Base-by-base conservation (phyloP, 495 filamentous ascomycete genomes). In the Articulospora tetracladia region DNA sequence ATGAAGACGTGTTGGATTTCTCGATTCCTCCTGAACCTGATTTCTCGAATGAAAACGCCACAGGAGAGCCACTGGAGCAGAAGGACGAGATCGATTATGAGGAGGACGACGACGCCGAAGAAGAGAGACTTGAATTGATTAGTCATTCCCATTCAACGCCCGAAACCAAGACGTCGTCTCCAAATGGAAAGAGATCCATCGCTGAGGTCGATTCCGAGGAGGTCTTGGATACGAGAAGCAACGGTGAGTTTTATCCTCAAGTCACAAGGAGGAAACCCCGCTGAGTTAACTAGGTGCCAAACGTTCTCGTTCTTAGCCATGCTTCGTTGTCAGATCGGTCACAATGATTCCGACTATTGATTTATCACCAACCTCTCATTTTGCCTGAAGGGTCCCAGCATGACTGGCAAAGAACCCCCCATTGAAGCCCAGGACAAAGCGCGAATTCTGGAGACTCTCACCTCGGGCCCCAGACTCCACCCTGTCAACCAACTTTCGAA, bases 51-150 rank as follows among this genome's bases (percentile, higher is more conserved):
- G 34, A 49, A 41, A 32, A 58, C 6, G 26, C 27, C 8, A 15
- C 48, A n/a, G 46, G 20, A 30, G 30, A 19, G 30, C 4, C 19
- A 47, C 49, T 26, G 11, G 67, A 57, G 13, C 3, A 53, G 1
- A 58, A 60, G 19, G 70, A 72, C 57, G 67, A 69, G 57, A 70
- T 72, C 53, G 63, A 64, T 36, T 62, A 70, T 23, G 65, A 67
- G 25, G 65, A 66, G 52, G 62, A 67, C 22, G 68, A 69, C 15
- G 68, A 67, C 12, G 66, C 68, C 17, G 46, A 60, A 12, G 47
- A 49, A 13, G 49, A 57, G n/a, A 28, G 22, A 28, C 19, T 23
- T 30, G 12, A 34, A 30, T 11, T 34, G 30, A n/a, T 24, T n/a
- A 10, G 22, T 20, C 23, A 11, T 23, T 12, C 3, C 19, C 13